Percentiles rank a stretch among this genome's conserved stretches.
Evolutionary conservation across 148 eudicot species (phyloP).

Genomic region (Vaccinium myrtillus): DNA sequence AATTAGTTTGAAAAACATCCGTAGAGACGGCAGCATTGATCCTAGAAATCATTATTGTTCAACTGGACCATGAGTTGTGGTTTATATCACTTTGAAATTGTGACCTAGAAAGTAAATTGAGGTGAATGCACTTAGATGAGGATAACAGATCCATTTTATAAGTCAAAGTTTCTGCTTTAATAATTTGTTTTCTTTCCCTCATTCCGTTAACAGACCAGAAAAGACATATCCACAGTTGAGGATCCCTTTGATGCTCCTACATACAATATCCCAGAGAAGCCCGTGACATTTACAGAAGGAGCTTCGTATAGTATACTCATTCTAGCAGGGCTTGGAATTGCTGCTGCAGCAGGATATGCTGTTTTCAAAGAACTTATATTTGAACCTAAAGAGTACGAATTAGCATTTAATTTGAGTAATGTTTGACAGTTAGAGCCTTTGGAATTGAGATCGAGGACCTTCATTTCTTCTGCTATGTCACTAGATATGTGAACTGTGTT

Average conservation of each 20-base stretch:
- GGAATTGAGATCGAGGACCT: slow-evolving; percentile 3
- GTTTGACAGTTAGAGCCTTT: neutral
- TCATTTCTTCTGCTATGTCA: neutral
- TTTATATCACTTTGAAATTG: neutral
- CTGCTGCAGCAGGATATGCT: slow-evolving; percentile 76
- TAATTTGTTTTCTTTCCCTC: slow-evolving; percentile 10
- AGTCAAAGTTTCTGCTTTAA: neutral
- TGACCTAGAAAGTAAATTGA: too few relatives aligned
- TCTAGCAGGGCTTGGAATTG: slow-evolving; percentile 82
- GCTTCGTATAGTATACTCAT: slow-evolving; percentile 71
- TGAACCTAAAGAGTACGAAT: slow-evolving; percentile 80
- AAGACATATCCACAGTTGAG: slow-evolving; percentile 63
- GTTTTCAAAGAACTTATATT: slow-evolving; percentile 84
- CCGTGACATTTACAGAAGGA: slow-evolving; percentile 86
- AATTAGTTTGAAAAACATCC: neutral
- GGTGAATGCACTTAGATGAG: neutral
- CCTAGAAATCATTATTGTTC: neutral
- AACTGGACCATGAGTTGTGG: neutral
- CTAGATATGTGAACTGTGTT: neutral
- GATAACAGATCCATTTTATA: too few relatives aligned
- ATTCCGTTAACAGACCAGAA: slow-evolving; percentile 44
- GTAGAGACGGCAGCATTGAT: neutral
- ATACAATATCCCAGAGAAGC: slow-evolving; percentile 92
- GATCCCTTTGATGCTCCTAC: slow-evolving; percentile 97
- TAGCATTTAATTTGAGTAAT: neutral